Conservation (phyloP, 352 stramenopile genomes). For the Blastocystis sp. region DNA sequence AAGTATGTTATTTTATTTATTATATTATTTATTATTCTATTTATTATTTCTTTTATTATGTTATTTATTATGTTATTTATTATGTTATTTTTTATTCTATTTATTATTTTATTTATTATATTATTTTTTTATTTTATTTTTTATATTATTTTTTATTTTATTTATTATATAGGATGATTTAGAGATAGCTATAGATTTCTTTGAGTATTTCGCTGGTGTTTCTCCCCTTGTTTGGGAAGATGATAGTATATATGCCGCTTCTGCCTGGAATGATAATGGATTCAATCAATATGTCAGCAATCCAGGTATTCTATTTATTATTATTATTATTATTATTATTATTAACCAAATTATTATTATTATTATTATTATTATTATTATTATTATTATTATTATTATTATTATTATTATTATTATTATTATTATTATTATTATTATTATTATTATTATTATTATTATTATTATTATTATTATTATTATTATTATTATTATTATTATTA, state of each 20-base stretch:
- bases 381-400: too few species aligned
- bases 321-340: not conserved
- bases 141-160: slow-evolving; percentile 6
- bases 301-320: not conserved
- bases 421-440: too few species aligned
- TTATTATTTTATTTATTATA: not conserved
- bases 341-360: too few species aligned
- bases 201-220: slow-evolving; percentile 55
- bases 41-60: too few species aligned
- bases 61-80: not conserved
- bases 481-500: too few species aligned
- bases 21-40: slow-evolving; percentile 4
- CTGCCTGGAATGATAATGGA: slow-evolving; percentile 41
- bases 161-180: slow-evolving; percentile 60
- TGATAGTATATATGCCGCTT: slow-evolving; percentile 36
- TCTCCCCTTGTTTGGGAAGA: slow-evolving; percentile 52
- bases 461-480: too few species aligned
- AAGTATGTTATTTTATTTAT: not conserved
- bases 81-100: too few species aligned
- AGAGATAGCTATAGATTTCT: slow-evolving; percentile 58
- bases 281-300: slow-evolving; percentile 32
- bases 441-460: too few species aligned
- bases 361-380: too few species aligned
- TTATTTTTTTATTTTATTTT: not conserved
- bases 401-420: not conserved